Percentiles rank a stretch among this genome's conserved stretches.
Conservation (phyloP, 106 monocot genomes). For the Phalaenopsis equestris region DNA sequence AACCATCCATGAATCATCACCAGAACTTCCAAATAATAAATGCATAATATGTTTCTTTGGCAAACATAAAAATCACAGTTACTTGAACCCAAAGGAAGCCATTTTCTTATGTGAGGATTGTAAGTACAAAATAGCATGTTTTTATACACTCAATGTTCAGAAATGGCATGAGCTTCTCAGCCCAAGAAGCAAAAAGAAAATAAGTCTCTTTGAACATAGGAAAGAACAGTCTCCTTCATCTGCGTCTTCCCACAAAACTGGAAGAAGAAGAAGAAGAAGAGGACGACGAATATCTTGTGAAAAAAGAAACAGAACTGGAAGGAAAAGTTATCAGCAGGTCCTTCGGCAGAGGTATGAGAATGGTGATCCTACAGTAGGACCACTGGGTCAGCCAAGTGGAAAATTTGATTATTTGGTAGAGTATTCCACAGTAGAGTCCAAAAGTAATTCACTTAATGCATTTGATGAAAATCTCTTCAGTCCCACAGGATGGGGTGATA, state of each 20-base stretch:
- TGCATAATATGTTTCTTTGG: conserved; percentile 4
- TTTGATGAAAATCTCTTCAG: not conserved
- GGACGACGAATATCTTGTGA: no score
- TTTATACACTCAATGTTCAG: not conserved
- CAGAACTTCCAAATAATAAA: no score
- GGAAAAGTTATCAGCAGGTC: not conserved
- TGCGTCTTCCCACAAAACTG: not conserved
- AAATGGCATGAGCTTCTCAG: not conserved
- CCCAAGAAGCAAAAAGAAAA: not conserved
- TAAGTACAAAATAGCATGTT: not conserved
- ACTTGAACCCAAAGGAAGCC: not conserved
- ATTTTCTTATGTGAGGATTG: not conserved
- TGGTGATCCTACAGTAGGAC: not conserved
- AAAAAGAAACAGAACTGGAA: not conserved
- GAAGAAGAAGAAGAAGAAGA: not conserved
- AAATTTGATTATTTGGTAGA: not conserved
- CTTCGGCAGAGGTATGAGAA: not conserved
- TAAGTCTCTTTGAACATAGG: not conserved
- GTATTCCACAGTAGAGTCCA: not conserved
- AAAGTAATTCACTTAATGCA: not conserved
- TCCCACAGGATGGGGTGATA: not conserved
- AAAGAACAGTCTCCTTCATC: not conserved
- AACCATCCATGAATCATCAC: no score
- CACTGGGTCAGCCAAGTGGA: not conserved
- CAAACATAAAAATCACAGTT: not conserved